A percentile compares a stretch with the other conserved stretches of the same genome.
phyloP scores from a whole-genome alignment of 108 stramenopile genomes.

The Ochromonas danica region DNA sequence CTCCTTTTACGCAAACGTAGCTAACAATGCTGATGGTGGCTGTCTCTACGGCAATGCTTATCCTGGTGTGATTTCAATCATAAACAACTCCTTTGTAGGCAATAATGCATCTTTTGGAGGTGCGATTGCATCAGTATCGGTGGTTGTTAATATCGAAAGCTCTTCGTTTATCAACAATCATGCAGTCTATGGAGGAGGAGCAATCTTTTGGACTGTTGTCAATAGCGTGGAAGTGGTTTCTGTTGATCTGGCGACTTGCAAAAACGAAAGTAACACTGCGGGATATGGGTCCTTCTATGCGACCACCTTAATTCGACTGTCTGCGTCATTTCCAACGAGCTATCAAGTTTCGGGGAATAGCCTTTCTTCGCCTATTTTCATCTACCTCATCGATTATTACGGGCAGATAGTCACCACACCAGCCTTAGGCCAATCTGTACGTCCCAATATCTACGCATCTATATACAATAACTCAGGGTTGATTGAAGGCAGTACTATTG shows the following conservation, averaged over 20 bases:
- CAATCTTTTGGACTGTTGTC: neutral
- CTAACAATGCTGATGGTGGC: neutral
- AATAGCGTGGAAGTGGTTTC: too few species aligned
- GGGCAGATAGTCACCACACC: neutral
- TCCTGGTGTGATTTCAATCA: neutral
- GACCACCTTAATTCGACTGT: neutral
- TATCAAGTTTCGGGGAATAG: neutral
- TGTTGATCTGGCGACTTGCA: slow-evolving; percentile 2
- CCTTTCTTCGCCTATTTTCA: neutral
- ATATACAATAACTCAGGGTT: neutral
- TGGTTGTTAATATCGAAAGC: neutral
- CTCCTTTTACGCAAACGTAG: neutral
- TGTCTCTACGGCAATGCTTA: neutral
- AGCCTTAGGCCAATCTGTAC: neutral
- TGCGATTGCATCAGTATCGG: neutral
- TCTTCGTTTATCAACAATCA: neutral
- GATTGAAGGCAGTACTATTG: neutral
- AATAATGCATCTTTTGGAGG: neutral
- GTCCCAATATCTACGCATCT: neutral
- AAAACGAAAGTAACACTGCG: neutral
- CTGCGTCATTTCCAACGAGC: neutral
- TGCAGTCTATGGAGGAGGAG: neutral
- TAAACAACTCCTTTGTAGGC: neutral
- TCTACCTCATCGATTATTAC: neutral
- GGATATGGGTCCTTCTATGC: neutral